Base-by-base conservation (phyloP, 2,329 filamentous ascomycete genomes). In the Aspergillus aculeatus region DNA sequence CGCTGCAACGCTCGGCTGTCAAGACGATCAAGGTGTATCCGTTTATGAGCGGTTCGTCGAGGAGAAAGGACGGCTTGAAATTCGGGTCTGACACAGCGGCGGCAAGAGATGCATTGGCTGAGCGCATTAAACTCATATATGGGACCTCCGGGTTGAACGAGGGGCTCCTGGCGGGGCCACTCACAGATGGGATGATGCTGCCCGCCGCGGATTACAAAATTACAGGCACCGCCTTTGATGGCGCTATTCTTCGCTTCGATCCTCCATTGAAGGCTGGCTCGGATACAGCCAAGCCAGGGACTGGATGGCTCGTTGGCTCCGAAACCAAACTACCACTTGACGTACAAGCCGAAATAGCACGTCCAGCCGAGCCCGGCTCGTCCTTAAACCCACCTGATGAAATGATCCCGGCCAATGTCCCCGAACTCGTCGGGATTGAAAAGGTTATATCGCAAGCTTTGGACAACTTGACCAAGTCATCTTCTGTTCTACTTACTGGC, bases 31-130 rank as follows among this genome's bases (percentile, higher is more conserved):
- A 90, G 67, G 80, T 99, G 2, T 90, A 89, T 58, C 95, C 95
- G 0, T 98, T 97, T 69, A 82, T 86, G 3, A 78, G 82, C 1
- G 75, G 80, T 51, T 76, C 78, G 23, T 78, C 81, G 3, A 87
- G 86, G 66, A 77, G 82, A 44, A 83, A 82, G 38, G 83, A 88
- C 50, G 89, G 89, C 0, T 81, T 97, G 23, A 92, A 87, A 68
- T 96, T 98, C 71, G 94, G 94, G 4, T 91, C 92, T 14, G 92
- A 96, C 67, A 90, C 91, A 0, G 91, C 91, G 67, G 85, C 89
- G 5, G 91, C 95, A 66, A 88, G 88, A 55, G 91, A 96, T 70
- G 91, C 92, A 9, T 62, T 80, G 66, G 86, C 87, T 3, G 89
- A 89, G 69, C 85, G 86, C 48, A 87, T 96, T 62, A 85, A 86